Base-by-base conservation (phyloP, 140 eudicot species). In the Bidens hawaiensis region DNA sequence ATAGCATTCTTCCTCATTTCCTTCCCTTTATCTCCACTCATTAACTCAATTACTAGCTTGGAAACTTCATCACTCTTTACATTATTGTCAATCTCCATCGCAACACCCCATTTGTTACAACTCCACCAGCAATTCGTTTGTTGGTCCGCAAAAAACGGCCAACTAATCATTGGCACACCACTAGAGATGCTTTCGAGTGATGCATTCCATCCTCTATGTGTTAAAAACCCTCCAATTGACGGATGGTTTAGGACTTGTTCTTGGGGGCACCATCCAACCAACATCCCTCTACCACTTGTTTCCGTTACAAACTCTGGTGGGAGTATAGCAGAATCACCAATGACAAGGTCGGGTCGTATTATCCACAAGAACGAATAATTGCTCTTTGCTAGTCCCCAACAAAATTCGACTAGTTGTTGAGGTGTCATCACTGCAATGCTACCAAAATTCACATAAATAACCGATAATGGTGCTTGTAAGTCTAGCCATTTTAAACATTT, bases 81-180 rank as follows among this genome's bases (percentile, higher is more conserved):
- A n/a, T 81, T 40, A 14, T 47, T 64, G 15, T 70, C 53, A 2
- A 81, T 65, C 81, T 82, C 88, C 79, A 82, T 45, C 4, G 77
- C 81, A 18, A 75, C 45, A 28, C 57, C 81, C 88, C 88, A 82
- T n/a, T 61, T 36, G n/a, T 59, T 65, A 61, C 82, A 78, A 26
- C 70, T 31, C 54, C 46, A 61, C 64, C 80, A 56, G 42, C 88
- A 79, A 41, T 82, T 82, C 27, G 78, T 61, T 22, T 71, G 82
- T 70, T 82, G 89, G 22, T 82, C 89, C 5, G 71, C 80, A 26
- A 79, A 75, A 57, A 74, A 78, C 2, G 84, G 84, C 88, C 88
- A 82, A 45, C 81, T 78, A 30, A 82, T 62, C 88, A 82, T 74
- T 8, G 88, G 79, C 3, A 74, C 84, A 0, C 88, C 84, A 25